Percentiles rank a stretch among this genome's conserved stretches.
Evolutionary conservation across 805 yeast genomes (phyloP).

Genomic region (Metschnikowia corniflorae): DNA sequence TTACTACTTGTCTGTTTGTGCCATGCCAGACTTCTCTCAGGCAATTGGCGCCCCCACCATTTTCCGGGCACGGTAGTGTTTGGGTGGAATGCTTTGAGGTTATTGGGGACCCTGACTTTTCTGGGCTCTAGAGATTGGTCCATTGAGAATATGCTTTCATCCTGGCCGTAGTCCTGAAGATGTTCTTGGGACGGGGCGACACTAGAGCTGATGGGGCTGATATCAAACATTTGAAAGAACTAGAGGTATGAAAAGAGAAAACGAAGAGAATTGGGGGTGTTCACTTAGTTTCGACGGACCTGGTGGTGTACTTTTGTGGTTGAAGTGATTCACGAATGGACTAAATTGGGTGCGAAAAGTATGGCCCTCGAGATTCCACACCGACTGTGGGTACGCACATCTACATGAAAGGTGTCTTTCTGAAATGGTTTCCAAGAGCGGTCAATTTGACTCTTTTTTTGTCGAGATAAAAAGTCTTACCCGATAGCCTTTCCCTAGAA

Average conservation of each 20-base stretch:
- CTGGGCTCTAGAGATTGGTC: constrained; percentile 1
- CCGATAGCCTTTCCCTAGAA: too few species aligned
- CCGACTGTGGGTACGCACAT: too few species aligned
- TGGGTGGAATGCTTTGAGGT: constrained; percentile 7
- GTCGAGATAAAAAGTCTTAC: too few species aligned
- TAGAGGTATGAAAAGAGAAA: too few species aligned
- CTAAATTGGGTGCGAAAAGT: constrained; percentile 3
- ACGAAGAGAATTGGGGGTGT: too few species aligned
- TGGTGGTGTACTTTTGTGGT: too few species aligned
- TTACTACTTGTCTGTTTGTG: neutral
- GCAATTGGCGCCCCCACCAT: constrained; percentile 5
- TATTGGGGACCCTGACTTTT: neutral
- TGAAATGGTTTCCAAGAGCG: too few species aligned
- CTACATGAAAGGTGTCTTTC: too few species aligned
- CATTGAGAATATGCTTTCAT: constrained; percentile 1
- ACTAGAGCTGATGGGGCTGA: constrained; percentile 4
- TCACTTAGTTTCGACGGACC: too few species aligned
- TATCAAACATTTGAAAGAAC: too few species aligned
- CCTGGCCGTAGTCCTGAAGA: constrained; percentile 2
- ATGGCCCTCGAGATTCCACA: too few species aligned
- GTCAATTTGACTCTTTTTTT: too few species aligned
- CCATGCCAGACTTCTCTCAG: constrained; percentile 1
- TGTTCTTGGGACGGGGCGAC: constrained; percentile 1
- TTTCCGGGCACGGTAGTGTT: constrained; percentile 9
- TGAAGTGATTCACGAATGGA: neutral